A percentile compares a stretch with the other conserved stretches of the same genome.
phyloP scores from a whole-genome alignment of 1,284 basidiomycete species.

The Acaromyces ingoldii region DNA sequence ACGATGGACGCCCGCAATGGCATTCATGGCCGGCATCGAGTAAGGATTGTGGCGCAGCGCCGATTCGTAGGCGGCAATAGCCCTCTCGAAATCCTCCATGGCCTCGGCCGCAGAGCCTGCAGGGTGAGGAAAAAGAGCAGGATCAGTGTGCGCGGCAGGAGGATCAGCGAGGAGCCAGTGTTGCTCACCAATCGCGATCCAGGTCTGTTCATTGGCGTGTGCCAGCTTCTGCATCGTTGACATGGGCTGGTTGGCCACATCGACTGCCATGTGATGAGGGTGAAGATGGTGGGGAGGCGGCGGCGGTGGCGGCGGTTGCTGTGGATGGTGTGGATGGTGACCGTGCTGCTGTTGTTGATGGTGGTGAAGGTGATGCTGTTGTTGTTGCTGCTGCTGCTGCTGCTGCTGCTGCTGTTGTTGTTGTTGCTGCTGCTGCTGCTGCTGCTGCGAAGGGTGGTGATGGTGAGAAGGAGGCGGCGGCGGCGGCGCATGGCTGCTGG shows the following conservation, averaged over 20 bases:
- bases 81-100: slow-evolving; percentile 48
- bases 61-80: slow-evolving; percentile 44
- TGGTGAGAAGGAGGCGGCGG: too few species aligned
- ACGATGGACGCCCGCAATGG: slow-evolving; percentile 47
- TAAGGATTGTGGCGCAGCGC: slow-evolving; percentile 48
- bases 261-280: not conserved
- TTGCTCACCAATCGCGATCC: slow-evolving; percentile 32
- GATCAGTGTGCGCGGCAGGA: not conserved
- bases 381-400: too few species aligned
- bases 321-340: too few species aligned
- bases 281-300: too few species aligned
- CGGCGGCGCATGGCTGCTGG: too few species aligned
- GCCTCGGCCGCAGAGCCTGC: slow-evolving; percentile 39
- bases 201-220: slow-evolving; percentile 42
- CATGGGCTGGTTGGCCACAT: slow-evolving; percentile 6
- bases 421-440: too few species aligned
- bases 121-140: not conserved
- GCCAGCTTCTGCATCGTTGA: slow-evolving; percentile 32
- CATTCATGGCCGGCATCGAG: slow-evolving; percentile 45
- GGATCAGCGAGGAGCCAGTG: not conserved
- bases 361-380: slow-evolving; percentile 3
- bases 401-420: too few species aligned
- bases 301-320: too few species aligned
- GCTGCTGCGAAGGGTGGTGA: too few species aligned
- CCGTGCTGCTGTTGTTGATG: not conserved